Evolutionary conservation across 495 filamentous ascomycete species (phyloP).

Genomic region (Penicillium cataractarum): DNA sequence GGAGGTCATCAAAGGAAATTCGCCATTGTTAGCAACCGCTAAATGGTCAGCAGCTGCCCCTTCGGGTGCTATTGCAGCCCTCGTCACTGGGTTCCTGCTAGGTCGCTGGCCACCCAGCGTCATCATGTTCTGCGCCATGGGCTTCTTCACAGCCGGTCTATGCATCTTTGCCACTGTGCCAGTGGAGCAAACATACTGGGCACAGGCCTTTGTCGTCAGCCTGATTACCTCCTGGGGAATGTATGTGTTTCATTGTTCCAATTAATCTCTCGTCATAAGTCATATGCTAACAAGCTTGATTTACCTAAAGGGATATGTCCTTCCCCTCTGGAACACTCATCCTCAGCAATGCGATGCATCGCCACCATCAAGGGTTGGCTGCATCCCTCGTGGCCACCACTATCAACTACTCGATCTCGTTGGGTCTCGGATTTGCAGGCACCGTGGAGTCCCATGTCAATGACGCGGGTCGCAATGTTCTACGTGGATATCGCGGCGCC

Average conservation of each 20-base stretch:
- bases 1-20: slow-evolving; percentile 47
- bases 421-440: slow-evolving; percentile 64
- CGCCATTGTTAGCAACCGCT: slow-evolving; percentile 52
- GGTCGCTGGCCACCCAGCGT: slow-evolving; percentile 42
- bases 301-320: slow-evolving; percentile 48
- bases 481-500: slow-evolving; percentile 60
- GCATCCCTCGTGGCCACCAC: slow-evolving; percentile 61
- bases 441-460: slow-evolving; percentile 59
- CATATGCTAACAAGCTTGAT: not conserved
- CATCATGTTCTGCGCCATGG: slow-evolving; percentile 55
- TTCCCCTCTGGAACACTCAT: slow-evolving; percentile 65
- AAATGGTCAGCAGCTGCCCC: slow-evolving; percentile 48
- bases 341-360: slow-evolving; percentile 57
- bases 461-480: slow-evolving; percentile 41
- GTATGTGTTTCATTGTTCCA: slow-evolving; percentile 11
- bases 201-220: slow-evolving; percentile 57
- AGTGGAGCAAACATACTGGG: slow-evolving; percentile 61
- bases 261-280: slow-evolving; percentile 4
- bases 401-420: slow-evolving; percentile 63
- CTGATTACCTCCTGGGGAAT: slow-evolving; percentile 64
- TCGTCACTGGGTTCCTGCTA: slow-evolving; percentile 52
- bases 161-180: slow-evolving; percentile 52
- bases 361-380: slow-evolving; percentile 65
- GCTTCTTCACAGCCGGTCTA: slow-evolving; percentile 48
- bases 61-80: slow-evolving; percentile 52